A percentile compares a stretch with the other conserved stretches of the same genome.
phyloP scores from a whole-genome alignment of 257 asterid species.

The Nyctanthes arbortristis region DNA sequence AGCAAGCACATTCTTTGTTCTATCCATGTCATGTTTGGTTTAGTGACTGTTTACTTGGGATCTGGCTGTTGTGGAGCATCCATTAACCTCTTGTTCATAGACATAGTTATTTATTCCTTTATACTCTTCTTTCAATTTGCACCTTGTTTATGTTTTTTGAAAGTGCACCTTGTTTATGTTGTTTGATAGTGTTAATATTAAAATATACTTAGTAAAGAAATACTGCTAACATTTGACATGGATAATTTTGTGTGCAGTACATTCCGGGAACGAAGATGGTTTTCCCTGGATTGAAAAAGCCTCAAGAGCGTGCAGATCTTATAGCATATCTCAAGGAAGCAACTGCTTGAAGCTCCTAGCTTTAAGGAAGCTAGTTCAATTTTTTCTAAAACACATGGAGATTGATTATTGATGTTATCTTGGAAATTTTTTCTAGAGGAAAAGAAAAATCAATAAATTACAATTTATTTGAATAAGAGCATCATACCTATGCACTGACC shows the following conservation, averaged over 20 bases:
- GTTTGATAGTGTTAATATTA: background rate
- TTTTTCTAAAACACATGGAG: conserved; percentile 6
- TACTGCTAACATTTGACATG: too few species aligned
- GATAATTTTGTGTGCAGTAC: conserved; percentile 52
- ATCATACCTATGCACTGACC: conserved; percentile 27
- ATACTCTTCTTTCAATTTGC: background rate
- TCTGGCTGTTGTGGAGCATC: too few species aligned
- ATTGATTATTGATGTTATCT: conserved; percentile 15
- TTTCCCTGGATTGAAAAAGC: conserved; percentile 97
- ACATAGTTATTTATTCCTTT: background rate
- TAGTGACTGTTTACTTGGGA: too few species aligned
- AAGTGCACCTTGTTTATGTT: background rate
- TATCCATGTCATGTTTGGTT: too few species aligned
- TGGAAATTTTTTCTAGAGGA: conserved; percentile 24
- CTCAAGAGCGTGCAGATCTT: conserved; percentile 87
- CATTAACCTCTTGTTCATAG: background rate
- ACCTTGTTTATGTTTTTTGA: background rate
- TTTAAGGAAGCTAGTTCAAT: background rate
- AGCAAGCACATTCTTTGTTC: too few species aligned
- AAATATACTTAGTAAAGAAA: too few species aligned
- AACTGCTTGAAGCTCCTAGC: conserved; percentile 49
- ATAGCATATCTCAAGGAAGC: conserved; percentile 82
- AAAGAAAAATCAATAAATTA: background rate
- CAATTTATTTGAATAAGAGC: conserved; percentile 34
- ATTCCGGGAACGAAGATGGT: conserved; percentile 98